Evolutionary conservation across 495 filamentous ascomycete genomes (phyloP).

Genomic region (Lophiotrema nucula): DNA sequence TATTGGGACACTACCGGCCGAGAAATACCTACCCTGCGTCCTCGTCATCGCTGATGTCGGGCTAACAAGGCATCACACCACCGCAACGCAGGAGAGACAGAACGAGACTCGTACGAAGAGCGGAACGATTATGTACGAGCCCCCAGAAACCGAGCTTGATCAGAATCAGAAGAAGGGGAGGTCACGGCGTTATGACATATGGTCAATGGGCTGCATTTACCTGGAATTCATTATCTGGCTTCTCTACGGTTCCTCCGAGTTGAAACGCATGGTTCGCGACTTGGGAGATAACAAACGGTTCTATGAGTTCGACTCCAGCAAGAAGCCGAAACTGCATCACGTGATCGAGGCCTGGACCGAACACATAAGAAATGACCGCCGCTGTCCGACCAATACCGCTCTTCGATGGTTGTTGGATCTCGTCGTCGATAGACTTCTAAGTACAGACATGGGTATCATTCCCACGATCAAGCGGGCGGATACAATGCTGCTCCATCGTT

Average conservation of each 20-base stretch:
- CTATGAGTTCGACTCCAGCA: not conserved
- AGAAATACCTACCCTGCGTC: not conserved
- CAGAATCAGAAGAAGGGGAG: slow-evolving; percentile 1
- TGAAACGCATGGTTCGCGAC: slow-evolving; percentile 28
- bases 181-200: slow-evolving; percentile 42
- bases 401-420: not conserved
- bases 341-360: not conserved
- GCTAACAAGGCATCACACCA: slow-evolving; percentile 30
- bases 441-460: not conserved
- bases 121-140: slow-evolving; percentile 32
- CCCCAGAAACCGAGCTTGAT: slow-evolving; percentile 34
- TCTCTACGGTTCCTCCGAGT: slow-evolving; percentile 33
- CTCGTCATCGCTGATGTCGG: slow-evolving; percentile 39
- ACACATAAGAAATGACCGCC: not conserved
- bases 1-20: not conserved
- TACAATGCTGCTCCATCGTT: no score
- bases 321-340: not conserved
- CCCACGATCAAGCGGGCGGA: not conserved
- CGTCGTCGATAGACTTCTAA: not conserved
- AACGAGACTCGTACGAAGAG: slow-evolving; percentile 5
- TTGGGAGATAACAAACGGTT: slow-evolving; percentile 7
- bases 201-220: slow-evolving; percentile 44
- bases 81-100: slow-evolving; percentile 15
- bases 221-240: slow-evolving; percentile 43
- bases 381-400: not conserved